A percentile compares a stretch with the other conserved stretches of the same genome.
These are phyloP conservation scores for Myochromella boudieri DNA, from an alignment of 768 basidiomycete genomes.

Conservation along the genomic window DNA sequence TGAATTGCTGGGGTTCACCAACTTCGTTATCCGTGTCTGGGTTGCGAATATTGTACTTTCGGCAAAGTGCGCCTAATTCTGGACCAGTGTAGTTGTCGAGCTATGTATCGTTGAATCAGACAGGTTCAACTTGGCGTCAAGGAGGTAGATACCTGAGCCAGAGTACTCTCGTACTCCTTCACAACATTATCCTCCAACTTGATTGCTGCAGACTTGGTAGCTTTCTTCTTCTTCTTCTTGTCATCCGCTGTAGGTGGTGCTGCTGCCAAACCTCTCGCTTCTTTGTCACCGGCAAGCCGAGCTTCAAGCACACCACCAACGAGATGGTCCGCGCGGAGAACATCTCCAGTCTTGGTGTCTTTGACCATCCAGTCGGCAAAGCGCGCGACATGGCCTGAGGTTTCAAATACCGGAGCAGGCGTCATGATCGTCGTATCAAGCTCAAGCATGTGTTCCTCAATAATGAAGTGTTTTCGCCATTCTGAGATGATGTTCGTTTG, in stretches of 20 bases:
- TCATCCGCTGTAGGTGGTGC: slow-evolving; percentile 56
- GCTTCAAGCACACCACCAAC: slow-evolving; percentile 92
- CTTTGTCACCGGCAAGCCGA: slow-evolving; percentile 84
- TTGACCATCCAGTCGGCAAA: slow-evolving; percentile 99
- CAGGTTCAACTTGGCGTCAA: no score
- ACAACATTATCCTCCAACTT: slow-evolving; percentile 74
- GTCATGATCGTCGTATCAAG: slow-evolving; percentile 99
- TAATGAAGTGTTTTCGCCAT: slow-evolving; percentile 98
- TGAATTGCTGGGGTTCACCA: slow-evolving; percentile 92
- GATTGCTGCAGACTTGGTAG: slow-evolving; percentile 64
- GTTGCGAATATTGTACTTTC: slow-evolving; percentile 76
- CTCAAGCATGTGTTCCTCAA: slow-evolving; percentile 98
- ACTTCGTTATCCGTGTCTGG: slow-evolving; percentile 94
- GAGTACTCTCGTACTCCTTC: slow-evolving; percentile 73
- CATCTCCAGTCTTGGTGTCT: slow-evolving; percentile 92
- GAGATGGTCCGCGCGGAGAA: slow-evolving; percentile 94
- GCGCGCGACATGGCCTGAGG: slow-evolving; percentile 95
- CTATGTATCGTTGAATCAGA: slow-evolving; percentile 34
- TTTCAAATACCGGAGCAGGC: slow-evolving; percentile 89
- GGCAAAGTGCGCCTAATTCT: slow-evolving; percentile 85
- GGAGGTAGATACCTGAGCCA: slow-evolving; percentile 72
- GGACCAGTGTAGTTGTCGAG: slow-evolving; percentile 93
- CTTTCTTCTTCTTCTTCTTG: slow-evolving; percentile 80
- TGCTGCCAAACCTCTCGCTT: slow-evolving; percentile 78
- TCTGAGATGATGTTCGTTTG: slow-evolving; percentile 96